Evolutionary conservation across 768 basidiomycete genomes (phyloP).

Genomic region (Termitomyces sp.): DNA sequence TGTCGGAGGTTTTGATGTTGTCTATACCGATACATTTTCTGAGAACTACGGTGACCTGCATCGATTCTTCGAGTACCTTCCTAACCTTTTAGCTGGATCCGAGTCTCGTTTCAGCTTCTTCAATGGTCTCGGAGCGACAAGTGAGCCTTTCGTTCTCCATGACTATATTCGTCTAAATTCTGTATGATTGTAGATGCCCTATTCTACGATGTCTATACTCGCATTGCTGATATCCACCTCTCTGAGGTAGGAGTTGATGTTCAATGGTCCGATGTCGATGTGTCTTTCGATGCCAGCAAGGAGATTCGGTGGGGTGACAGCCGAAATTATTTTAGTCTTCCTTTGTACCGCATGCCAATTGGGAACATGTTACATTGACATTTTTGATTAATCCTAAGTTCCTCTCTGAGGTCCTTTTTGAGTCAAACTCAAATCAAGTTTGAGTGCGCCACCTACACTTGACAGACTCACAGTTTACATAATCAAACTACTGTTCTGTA

Average conservation of each 20-base stretch:
- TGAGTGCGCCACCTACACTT: background rate
- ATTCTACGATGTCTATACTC: slow-evolving; percentile 91
- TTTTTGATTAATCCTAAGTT: background rate
- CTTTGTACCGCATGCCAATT: slow-evolving; percentile 70
- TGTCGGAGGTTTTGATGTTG: slow-evolving; percentile 77
- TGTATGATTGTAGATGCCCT: slow-evolving; percentile 55
- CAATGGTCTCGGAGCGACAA: slow-evolving; percentile 95
- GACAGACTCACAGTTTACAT: slow-evolving; percentile 11
- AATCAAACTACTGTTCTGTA: background rate
- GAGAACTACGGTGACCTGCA: slow-evolving; percentile 81
- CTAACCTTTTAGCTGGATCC: slow-evolving; percentile 70
- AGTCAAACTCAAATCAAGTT: background rate
- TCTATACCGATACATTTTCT: slow-evolving; percentile 94
- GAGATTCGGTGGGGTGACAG: slow-evolving; percentile 73
- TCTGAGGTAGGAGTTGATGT: slow-evolving; percentile 77
- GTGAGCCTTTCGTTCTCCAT: slow-evolving; percentile 36
- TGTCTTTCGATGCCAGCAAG: slow-evolving; percentile 42
- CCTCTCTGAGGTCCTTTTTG: background rate
- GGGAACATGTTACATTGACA: slow-evolving; percentile 18
- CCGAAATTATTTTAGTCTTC: slow-evolving; percentile 72
- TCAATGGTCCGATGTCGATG: slow-evolving; percentile 79
- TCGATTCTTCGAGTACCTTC: slow-evolving; percentile 78
- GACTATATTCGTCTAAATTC: slow-evolving; percentile 1
- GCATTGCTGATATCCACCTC: slow-evolving; percentile 81
- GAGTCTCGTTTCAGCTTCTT: slow-evolving; percentile 90